Percentiles rank a stretch among this genome's conserved stretches.
These are phyloP conservation scores for Grosmannia huntii DNA, from an alignment of 2,329 filamentous ascomycete species.

Conservation along the genomic window DNA sequence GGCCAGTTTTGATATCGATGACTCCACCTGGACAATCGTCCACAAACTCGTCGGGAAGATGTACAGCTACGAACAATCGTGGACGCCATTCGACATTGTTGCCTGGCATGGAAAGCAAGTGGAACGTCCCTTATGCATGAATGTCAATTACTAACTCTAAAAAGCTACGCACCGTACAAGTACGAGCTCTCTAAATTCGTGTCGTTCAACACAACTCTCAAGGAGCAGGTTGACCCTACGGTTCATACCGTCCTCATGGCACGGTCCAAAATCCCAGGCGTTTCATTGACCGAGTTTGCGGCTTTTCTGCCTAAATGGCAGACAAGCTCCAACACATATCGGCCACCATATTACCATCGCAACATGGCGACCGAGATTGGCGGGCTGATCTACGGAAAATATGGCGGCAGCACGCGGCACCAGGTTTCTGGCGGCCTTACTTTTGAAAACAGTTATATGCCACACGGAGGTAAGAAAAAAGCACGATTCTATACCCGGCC, in stretches of 20 bases:
- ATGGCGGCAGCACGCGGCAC: constrained; percentile 15
- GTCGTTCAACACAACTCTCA: constrained; percentile 33
- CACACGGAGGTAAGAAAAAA: constrained; percentile 15
- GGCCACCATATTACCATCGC: constrained; percentile 53
- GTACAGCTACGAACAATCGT: constrained; percentile 46
- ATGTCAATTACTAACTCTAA: too few relatives aligned
- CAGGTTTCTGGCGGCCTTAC: constrained; percentile 19
- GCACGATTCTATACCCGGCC: too few relatives aligned
- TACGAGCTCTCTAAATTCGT: constrained; percentile 44
- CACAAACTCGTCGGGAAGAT: constrained; percentile 50
- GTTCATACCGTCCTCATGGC: constrained; percentile 55
- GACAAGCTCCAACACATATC: constrained; percentile 47
- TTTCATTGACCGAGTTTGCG: constrained; percentile 50
- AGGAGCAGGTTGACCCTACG: constrained; percentile 53
- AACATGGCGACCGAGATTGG: constrained; percentile 45
- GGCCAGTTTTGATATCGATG: constrained; percentile 43
- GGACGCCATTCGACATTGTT: constrained; percentile 54
- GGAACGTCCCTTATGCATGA: too few relatives aligned
- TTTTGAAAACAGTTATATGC: constrained; percentile 23
- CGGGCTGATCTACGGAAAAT: constrained; percentile 32
- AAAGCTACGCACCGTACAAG: constrained; percentile 35
- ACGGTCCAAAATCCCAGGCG: constrained; percentile 37
- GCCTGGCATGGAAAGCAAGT: constrained; percentile 60
- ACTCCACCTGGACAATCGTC: constrained; percentile 29
- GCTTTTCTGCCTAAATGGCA: constrained; percentile 57